phyloP scores from a whole-genome alignment of 2,329 filamentous ascomycete species.

The Trichoderma sp. region DNA sequence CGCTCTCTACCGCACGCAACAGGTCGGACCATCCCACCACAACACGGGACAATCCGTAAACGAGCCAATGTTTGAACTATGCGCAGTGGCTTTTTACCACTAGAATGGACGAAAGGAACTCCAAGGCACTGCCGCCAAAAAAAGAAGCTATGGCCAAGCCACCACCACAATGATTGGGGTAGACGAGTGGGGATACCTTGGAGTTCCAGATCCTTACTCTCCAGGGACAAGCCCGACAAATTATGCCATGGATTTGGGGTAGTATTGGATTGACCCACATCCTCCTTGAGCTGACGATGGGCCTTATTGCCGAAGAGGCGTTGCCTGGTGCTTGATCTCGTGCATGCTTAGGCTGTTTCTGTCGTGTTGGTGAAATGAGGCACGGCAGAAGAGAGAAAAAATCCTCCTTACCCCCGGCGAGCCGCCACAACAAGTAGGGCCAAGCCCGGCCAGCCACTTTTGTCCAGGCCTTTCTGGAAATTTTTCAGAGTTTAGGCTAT shows the following conservation, averaged over 20 bases:
- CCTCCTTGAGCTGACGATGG: conserved; percentile 17
- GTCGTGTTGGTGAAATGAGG: conserved; percentile 11
- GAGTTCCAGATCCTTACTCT: conserved; percentile 16
- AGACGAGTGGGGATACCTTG: background rate
- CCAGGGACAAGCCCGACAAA: conserved; percentile 4
- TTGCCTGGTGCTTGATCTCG: conserved; percentile 13
- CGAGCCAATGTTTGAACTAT: background rate
- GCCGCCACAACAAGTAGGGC: conserved; percentile 1
- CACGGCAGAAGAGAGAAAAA: background rate
- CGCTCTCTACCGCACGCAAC: background rate
- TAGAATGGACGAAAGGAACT: conserved; percentile 16
- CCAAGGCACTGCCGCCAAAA: background rate
- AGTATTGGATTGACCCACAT: conserved; percentile 3
- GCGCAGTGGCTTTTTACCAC: background rate
- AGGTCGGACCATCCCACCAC: background rate
- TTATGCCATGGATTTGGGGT: conserved; percentile 14
- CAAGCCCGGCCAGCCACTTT: conserved; percentile 8
- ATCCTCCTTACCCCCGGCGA: conserved; percentile 4
- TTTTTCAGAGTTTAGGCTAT: conserved; percentile 16
- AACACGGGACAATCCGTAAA: background rate
- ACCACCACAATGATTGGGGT: conserved; percentile 6
- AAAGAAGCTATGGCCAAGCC: conserved; percentile 15
- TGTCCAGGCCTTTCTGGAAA: conserved; percentile 16
- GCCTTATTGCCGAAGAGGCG: conserved; percentile 17
- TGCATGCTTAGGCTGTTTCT: conserved; percentile 8